Base-by-base conservation (phyloP, 345 rosid genomes). In the Pistacia integerrima region DNA sequence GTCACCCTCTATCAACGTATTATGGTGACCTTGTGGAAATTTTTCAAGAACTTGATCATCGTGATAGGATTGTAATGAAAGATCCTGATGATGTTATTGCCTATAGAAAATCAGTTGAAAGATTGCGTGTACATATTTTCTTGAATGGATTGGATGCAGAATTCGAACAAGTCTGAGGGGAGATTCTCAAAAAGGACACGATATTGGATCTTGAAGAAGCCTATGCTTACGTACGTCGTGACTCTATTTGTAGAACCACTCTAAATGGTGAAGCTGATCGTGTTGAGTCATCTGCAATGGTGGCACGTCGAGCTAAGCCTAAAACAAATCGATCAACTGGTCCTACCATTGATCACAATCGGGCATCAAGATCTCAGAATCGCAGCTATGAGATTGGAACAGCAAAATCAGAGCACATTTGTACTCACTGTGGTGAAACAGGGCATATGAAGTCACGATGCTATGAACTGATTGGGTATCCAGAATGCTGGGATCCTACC, bases 21-120 rank as follows among this genome's bases (percentile, higher is more conserved):
- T 67, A 67, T 60, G 64, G 77, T 67, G 74, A 78, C n/a, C 69
- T 74, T 0, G 18, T 67, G 11, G 74, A 72, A 60, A 73, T 74
- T 3, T 78, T 78, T 22, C 62, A 73, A 49, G 70, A 78, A 16
- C 64, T 66, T 0, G 55, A 66, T 44, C 49, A 66, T 66, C 33
- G 16, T 73, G 69, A 78, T 22, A 67, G 52, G 16, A n/a, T 73
- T 22, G 30, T 56, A 6, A 78, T 67, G 64, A 67, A 62, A 17
- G 69, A 78, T 22, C 22, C 22, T 22, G 22, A 22, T 22, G 22
- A 22, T 22, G 22, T 22, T 22, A 22, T 22, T 22, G 18, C 18
- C 5, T 78, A 78, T 78, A 51, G 20, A 14, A 33, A 41, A 44
- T 12, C 56, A 2, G 3, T 78, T 67, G 74, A 59, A 6, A 2